Base-by-base conservation (phyloP, 768 basidiomycete genomes). In the Amanita exitialis region DNA sequence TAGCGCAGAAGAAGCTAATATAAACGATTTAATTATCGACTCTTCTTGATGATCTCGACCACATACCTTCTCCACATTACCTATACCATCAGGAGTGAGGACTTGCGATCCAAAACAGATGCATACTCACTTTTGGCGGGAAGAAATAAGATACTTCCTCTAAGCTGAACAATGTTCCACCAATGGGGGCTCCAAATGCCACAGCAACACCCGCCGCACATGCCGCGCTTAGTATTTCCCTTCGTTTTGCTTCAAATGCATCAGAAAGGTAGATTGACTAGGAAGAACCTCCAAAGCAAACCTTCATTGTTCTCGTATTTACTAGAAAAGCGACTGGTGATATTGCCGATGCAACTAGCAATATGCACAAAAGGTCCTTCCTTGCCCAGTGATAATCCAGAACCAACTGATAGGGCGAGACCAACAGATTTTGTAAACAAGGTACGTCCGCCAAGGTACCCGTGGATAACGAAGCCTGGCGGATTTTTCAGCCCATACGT, bases 281-380 rank as follows among this genome's bases (percentile, higher is more conserved):
- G 15, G 16, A 43, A 51, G 16, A 23, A 47, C 28, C 27, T 4
- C 42, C 30, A 20, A 7, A 32, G 63, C 69, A 36, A 44, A 82
- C 90, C 93, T 78, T 99, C 96, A 59, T 98, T 99, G 47, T 78
- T 85, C 66, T 98, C 94, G 60, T 95, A 99, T 67, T 98, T 98
- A 32, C 64, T 64, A 56, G 88, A 82, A 60, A 84, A 79, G 10
- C 95, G 78, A 59, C 90, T 91, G 54, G 91, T 75, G 54, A 98
- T 95, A 61, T 97, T 99, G 6, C 91, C 94, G 18, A 95, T 71
- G 64, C 93, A 95, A 46, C 85, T 83, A 2, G 89, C 90, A 54
- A 97, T 94, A 59, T 96, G 94, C 3, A 96, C 93, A 62, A 96
- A 86, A 0, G 75, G 75, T 0, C 75, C 75, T 60, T 76, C 75